A percentile compares a stretch with the other conserved stretches of the same genome.
These are phyloP conservation scores for Hanseniaspora singularis DNA, from an alignment of 805 yeast genomes.

Conservation along the genomic window DNA sequence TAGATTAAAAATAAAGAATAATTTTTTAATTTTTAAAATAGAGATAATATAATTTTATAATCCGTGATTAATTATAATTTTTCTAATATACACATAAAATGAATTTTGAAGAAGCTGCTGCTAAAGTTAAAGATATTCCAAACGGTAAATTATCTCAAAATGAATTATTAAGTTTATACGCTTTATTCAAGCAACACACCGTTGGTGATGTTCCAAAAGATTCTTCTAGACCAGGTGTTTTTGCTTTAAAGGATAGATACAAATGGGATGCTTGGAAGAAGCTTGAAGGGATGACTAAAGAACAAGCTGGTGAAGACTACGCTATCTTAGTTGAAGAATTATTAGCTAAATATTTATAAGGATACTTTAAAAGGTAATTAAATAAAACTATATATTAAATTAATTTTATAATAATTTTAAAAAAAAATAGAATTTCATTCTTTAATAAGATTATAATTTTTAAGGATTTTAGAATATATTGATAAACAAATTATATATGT, in stretches of 20 bases:
- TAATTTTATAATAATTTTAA: too few relatives aligned
- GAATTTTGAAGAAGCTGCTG: constrained; percentile 29
- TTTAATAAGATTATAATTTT: too few relatives aligned
- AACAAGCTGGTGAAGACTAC: constrained; percentile 79
- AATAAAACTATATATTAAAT: background rate
- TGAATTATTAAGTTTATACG: constrained; percentile 78
- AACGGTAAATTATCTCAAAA: constrained; percentile 73
- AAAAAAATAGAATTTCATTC: too few relatives aligned
- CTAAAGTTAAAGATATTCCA: constrained; percentile 68
- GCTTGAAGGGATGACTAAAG: constrained; percentile 72
- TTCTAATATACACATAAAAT: constrained; percentile 17
- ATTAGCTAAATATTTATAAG: constrained; percentile 36
- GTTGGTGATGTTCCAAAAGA: constrained; percentile 80
- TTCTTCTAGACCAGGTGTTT: constrained; percentile 67
- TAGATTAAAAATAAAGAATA: too few relatives aligned
- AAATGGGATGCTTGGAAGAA: constrained; percentile 97
- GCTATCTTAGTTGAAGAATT: constrained; percentile 57
- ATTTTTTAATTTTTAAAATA: too few relatives aligned
- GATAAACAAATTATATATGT: too few relatives aligned
- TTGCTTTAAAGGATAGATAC: constrained; percentile 89
- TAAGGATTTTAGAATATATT: too few relatives aligned
- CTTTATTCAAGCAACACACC: constrained; percentile 92
- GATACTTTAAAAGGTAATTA: background rate
- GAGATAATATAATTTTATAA: too few relatives aligned
- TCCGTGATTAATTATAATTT: too few relatives aligned